A percentile compares a stretch with the other conserved stretches of the same genome.
Conservation (phyloP, 345 rosid genomes). For the Eucalyptus cloeziana region DNA sequence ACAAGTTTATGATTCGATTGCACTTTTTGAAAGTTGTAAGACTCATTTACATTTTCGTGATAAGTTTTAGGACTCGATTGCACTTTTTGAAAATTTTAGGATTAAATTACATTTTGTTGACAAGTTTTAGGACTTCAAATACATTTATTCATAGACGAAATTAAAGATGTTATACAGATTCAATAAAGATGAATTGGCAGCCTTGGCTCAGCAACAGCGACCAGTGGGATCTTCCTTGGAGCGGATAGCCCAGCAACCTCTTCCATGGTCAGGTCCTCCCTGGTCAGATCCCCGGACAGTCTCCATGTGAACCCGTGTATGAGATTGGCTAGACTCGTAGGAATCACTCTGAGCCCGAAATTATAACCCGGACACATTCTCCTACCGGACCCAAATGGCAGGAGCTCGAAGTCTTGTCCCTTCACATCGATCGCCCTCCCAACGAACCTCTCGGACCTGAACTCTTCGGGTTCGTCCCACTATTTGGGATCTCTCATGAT, state of each 20-base stretch:
- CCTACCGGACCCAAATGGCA: constrained; percentile 30
- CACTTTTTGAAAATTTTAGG: rapidly evolving
- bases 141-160: rapidly evolving
- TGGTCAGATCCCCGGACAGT: background rate
- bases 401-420: constrained; percentile 22
- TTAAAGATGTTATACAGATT: background rate
- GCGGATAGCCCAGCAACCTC: background rate
- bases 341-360: background rate
- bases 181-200: background rate
- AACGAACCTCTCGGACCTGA: constrained; percentile 8
- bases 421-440: background rate
- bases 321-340: background rate
- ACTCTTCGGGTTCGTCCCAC: constrained; percentile 2
- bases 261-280: background rate
- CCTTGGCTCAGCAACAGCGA: background rate
- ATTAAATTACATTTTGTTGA: rapidly evolving
- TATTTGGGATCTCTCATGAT: constrained; percentile 1
- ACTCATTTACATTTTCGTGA: rapidly evolving
- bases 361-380: constrained; percentile 15
- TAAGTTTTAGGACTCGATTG: too few relatives aligned
- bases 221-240: background rate
- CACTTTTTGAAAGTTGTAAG: rapidly evolving
- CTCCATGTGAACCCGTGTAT: background rate
- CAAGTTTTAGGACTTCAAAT: too few relatives aligned
- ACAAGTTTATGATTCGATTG: rapidly evolving